Conservation (phyloP, 2,329 filamentous ascomycete genomes). For the Drechslerella dactyloides region DNA sequence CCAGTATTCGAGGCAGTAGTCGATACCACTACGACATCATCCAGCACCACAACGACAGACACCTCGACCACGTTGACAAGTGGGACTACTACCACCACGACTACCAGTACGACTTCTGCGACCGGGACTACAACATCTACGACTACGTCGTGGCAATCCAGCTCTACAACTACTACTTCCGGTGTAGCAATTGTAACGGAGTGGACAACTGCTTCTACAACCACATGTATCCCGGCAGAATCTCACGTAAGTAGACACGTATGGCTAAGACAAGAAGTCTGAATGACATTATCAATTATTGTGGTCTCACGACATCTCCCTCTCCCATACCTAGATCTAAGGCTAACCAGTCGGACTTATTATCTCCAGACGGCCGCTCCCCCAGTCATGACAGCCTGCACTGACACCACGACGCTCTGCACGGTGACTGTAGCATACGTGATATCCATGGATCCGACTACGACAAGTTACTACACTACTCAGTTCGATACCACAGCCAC, state of each 20-base stretch:
- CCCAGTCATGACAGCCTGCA: constrained; percentile 18
- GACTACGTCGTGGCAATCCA: constrained; percentile 16
- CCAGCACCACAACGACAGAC: constrained; percentile 28
- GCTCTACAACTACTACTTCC: constrained; percentile 2
- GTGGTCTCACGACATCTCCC: no score
- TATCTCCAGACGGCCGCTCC: constrained; percentile 22
- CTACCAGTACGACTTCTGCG: constrained; percentile 32
- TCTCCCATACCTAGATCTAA: no score
- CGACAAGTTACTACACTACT: constrained; percentile 37
- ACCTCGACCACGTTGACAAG: constrained; percentile 29
- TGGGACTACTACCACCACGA: constrained; percentile 38
- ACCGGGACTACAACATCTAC: constrained; percentile 39
- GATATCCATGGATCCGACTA: constrained; percentile 36
- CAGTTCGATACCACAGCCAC: constrained; percentile 19
- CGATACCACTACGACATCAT: constrained; percentile 32
- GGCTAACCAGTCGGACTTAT: no score
- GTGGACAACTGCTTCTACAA: constrained; percentile 33
- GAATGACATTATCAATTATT: no score
- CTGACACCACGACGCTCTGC: constrained; percentile 35
- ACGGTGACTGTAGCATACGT: constrained; percentile 43
- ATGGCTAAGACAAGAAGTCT: neutral
- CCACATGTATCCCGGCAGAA: constrained; percentile 37
- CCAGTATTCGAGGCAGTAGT: constrained; percentile 41
- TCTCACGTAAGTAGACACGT: constrained; percentile 25
- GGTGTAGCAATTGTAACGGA: constrained; percentile 32